Evolutionary conservation across 345 rosid genomes (phyloP), one percentile per base, ranked within the genome.

Genomic region (Linum usitatissimum): DNA sequence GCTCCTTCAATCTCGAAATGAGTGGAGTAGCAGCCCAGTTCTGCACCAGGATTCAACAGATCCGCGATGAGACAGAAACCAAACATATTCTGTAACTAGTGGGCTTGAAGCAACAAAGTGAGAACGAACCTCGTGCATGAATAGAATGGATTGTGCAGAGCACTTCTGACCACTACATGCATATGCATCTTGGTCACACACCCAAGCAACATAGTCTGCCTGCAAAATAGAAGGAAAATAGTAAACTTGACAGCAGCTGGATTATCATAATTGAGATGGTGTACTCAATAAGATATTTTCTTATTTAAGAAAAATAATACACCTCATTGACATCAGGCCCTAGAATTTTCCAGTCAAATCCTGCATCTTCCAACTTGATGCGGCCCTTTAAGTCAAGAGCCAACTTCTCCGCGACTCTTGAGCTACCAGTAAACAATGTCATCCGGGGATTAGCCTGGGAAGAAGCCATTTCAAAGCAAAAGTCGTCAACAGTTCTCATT

Each of bases 111-210:
- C 19, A 8, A 17, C n/a, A n/a, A n/a, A 8, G 15, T 56, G 70
- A 60, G 57, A 36, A 69, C 87, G 21, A 68, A 93, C 97, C 97
- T 90, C 97, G 30, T 93, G 99, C 73, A 90, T 80, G 81, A 93
- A 93, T 55, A 93, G 79, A 55, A 93, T 84, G 36, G 99, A 93
- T 65, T 93, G 99, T 55, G 96, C 97, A 63, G 96, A 90, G 76
- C 99, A 90, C 74, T 93, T 93, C 79, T 93, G 99, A 65, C 99
- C 99, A 64, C 97, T 93, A 74, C 99, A 90, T 8, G 97, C 99
- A 68, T 90, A 93, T 9, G 99, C 97, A 79, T 93, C 97, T 79
- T 93, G 99, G 71, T 93, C 99, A 67, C 96, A 93, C 17, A 83
- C 85, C 99, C 99, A 93, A 30, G 99, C 96, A 68, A 90, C 87